Conservation (phyloP, 805 yeast genomes). For the Metschnikowia borealis region DNA sequence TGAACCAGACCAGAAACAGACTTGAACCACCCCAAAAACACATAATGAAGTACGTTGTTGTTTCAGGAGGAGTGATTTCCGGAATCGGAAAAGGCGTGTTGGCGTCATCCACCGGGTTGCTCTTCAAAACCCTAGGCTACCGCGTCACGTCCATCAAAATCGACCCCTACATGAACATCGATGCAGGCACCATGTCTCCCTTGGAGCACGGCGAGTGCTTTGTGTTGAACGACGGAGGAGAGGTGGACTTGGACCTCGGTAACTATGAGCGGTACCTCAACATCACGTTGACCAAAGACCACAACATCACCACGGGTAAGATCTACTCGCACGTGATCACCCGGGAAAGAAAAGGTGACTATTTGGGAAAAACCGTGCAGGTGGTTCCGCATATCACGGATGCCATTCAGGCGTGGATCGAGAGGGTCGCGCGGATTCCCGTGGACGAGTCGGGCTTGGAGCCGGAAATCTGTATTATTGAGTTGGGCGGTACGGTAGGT, state of each 20-base stretch:
- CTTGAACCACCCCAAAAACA: too few relatives aligned
- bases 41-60: constrained; percentile 95
- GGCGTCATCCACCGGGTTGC: constrained; percentile 95
- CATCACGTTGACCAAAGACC: constrained; percentile 87
- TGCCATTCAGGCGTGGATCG: constrained; percentile 98
- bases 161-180: constrained; percentile 98
- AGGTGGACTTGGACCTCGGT: constrained; percentile 96
- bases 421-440: constrained; percentile 84
- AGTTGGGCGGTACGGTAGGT: constrained; percentile 99
- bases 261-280: constrained; percentile 96
- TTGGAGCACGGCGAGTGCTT: constrained; percentile 99
- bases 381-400: constrained; percentile 97
- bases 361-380: constrained; percentile 98
- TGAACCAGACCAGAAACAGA: too few relatives aligned
- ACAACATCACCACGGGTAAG: constrained; percentile 97
- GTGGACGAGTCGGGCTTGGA: constrained; percentile 84
- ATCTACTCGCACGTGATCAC: constrained; percentile 92
- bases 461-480: constrained; percentile 96
- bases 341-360: constrained; percentile 94
- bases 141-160: constrained; percentile 96
- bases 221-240: constrained; percentile 98
- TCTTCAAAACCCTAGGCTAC: constrained; percentile 88
- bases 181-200: constrained; percentile 99
- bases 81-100: constrained; percentile 99
- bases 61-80: constrained; percentile 98